Base-by-base conservation (phyloP, 345 rosid genomes). In the Boechera stricta region DNA sequence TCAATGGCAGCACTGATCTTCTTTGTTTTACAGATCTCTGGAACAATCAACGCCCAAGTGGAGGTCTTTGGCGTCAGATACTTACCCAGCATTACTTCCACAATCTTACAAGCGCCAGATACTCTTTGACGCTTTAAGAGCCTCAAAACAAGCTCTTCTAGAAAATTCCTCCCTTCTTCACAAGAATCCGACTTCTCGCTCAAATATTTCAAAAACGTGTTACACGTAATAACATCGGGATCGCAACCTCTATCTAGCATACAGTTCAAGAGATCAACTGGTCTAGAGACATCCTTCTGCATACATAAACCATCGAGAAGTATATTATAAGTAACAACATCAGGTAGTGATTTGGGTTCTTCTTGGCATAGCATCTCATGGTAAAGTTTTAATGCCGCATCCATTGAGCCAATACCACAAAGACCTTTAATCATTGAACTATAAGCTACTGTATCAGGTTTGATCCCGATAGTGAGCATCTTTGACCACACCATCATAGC, bases 341-440 rank as follows among this genome's bases (percentile, higher is more conserved):
- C 99, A 24, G 99, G 98, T 44, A 88, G 94, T 78, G 89, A 84
- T 57, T 75, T 72, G 8, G 91, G 82, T 55, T 80, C 96, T 64
- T 70, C 80, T 77, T 73, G 86, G 70, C 86, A 95, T 71, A 95
- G 84, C 98, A 95, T 95, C 88, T 92, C 91, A 80, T 91, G 84
- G 65, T 83, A 92, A 69, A 88, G 90, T 77, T 88, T 86, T 63
- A 92, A 79, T 32, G 91, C 98, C 49, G 83, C 89, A 76, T 91
- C 86, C 64, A 91, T 53, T 1, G 78, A 86, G 29, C 97, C 91
- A 48, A 77, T 69, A 79, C 72, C 80, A 76, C 96, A 92, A 52
- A 89, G 85, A 66, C 99, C 99, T 72, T 87, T 86, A 75, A 95
- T 92, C 87, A 95, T 85, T 60, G 97, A 91, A 78, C 89, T 86